Evolutionary conservation across 2,329 filamentous ascomycete genomes (phyloP), one percentile per base, ranked within the genome.

Genomic region (Fusarium sp.): DNA sequence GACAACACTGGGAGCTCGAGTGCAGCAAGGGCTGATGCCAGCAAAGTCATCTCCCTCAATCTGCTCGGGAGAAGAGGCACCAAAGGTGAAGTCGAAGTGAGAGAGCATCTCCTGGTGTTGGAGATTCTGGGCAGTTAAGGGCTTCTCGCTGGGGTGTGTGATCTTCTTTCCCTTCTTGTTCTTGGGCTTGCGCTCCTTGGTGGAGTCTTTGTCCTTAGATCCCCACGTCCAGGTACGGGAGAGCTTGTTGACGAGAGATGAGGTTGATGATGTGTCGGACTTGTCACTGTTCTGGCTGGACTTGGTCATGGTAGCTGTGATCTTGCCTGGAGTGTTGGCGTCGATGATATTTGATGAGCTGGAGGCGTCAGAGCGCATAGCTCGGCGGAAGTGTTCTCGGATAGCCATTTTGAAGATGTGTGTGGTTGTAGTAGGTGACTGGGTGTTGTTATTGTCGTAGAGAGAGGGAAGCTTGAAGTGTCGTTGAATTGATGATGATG

Each of bases 71-170:
- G 76, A 68, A 20, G 73, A 75, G 32, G 79, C 75, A 39, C 83
- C 83, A 66, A 85, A 85, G 13, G 78, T 81, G 72, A 82, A 80
- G 56, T 77, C 80, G 75, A 83, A 85, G 56, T 79, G 74, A 59
- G 77, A 77, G 37, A 85, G 77, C 73, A 82, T 77, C 75, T 83
- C 80, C 71, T 83, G 82, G 70, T 84, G 80, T 55, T 78, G 76
- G 19, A 83, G 76, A 72, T 84, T 84, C 52, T 81, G 77, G 56
- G 79, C 76, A 10, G 80, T 83, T 49, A 83, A 76, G 25, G 81
- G 81, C 68, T 79, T 77, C 73, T 83, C 81, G 75, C 80, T 80
- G 8, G 82, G 82, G 69, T 84, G 81, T 19, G 74, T 57, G 48
- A 65, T 65, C 45, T 68, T 62, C 62, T 62, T 70, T 43, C 67